Conservation (phyloP, 495 filamentous ascomycete species). For the Symbiotaphrina buchneri region DNA sequence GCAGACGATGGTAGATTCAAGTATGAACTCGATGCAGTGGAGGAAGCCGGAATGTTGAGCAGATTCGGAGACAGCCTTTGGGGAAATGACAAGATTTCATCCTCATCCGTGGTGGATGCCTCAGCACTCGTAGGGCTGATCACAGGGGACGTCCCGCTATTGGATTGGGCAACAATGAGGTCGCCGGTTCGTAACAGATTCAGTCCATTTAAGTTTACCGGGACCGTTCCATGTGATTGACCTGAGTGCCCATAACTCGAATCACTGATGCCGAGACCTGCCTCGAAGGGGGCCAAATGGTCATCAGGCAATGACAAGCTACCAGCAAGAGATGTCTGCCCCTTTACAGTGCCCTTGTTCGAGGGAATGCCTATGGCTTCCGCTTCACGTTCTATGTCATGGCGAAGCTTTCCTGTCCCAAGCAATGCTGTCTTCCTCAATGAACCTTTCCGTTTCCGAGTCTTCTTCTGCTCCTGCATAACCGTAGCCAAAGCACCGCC, state of each 20-base stretch:
- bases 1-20: conserved; percentile 21
- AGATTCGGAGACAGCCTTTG: conserved; percentile 13
- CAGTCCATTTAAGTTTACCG: no score
- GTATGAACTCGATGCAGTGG: conserved; percentile 43
- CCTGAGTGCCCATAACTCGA: no score
- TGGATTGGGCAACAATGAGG: neutral
- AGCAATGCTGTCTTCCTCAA: conserved; percentile 60
- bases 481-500: conserved; percentile 29
- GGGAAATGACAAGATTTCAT: conserved; percentile 42
- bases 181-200: neutral
- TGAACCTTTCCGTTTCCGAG: conserved; percentile 54
- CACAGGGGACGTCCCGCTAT: conserved; percentile 6
- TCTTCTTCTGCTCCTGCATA: conserved; percentile 36
- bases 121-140: conserved; percentile 37
- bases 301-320: no score
- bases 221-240: no score
- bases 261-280: no score
- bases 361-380: no score
- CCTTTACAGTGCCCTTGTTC: no score
- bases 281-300: no score
- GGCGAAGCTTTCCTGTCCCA: conserved; percentile 36
- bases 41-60: conserved; percentile 23
- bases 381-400: no score
- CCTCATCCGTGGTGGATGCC: conserved; percentile 58
- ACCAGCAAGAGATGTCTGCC: no score